Percentiles rank a stretch among this genome's conserved stretches.
These are phyloP conservation scores for Lactifluus echinatus DNA, from an alignment of 768 basidiomycete species.

Conservation along the genomic window DNA sequence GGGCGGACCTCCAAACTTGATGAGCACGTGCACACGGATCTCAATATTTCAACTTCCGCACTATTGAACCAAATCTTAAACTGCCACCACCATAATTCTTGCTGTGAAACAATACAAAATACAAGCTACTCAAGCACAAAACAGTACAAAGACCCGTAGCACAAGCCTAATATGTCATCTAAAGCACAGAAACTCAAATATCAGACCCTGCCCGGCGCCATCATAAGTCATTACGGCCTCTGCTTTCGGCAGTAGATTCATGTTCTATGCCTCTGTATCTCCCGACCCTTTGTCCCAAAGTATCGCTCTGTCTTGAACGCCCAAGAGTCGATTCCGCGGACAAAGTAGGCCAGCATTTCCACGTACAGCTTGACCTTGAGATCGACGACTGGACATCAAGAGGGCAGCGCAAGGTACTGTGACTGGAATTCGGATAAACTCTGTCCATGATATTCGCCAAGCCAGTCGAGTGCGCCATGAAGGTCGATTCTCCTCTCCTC, in stretches of 20 bases:
- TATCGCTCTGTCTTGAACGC: conserved; percentile 32
- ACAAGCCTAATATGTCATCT: neutral
- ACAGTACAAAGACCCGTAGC: neutral
- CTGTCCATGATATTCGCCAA: conserved; percentile 28
- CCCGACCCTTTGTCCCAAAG: conserved; percentile 25
- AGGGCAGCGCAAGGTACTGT: conserved; percentile 26
- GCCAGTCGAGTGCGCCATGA: conserved; percentile 33
- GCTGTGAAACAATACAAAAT: too few species aligned
- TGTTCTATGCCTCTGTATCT: conserved; percentile 20
- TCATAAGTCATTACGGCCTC: conserved; percentile 3
- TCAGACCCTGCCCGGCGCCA: neutral
- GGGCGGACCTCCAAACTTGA: too few species aligned
- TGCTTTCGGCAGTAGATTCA: conserved; percentile 1
- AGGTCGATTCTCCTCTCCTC: conserved; percentile 28
- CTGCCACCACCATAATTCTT: too few species aligned
- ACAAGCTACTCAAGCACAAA: too few species aligned
- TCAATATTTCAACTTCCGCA: too few species aligned
- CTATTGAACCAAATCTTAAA: too few species aligned
- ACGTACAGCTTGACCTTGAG: conserved; percentile 30
- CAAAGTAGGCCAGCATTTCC: conserved; percentile 34
- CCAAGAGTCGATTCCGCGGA: conserved; percentile 29
- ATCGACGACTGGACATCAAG: conserved; percentile 27
- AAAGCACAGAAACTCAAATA: neutral
- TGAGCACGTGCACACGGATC: too few species aligned
- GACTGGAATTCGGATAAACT: conserved; percentile 29